Percentiles rank a stretch among this genome's conserved stretches.
Evolutionary conservation across 2,329 filamentous ascomycete species (phyloP).

Genomic region (Talaromyces sp.): DNA sequence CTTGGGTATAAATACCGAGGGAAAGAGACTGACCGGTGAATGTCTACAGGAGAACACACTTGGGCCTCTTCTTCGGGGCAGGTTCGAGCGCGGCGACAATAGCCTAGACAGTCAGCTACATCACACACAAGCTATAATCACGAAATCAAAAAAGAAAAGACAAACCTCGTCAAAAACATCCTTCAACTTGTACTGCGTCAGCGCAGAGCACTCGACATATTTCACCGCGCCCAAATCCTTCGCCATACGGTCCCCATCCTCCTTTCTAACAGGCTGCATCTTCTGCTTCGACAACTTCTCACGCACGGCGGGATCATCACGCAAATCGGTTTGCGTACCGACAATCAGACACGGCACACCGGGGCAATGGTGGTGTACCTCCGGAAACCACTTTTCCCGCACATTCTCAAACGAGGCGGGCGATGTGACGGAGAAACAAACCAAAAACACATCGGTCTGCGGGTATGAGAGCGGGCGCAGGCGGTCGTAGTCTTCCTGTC

Average conservation of each 20-base stretch:
- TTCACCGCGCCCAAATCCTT: slow-evolving; percentile 97
- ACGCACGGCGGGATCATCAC: slow-evolving; percentile 77
- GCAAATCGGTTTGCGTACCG: slow-evolving; percentile 92
- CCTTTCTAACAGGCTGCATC: slow-evolving; percentile 86
- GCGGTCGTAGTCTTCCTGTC: slow-evolving; percentile 98
- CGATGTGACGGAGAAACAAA: slow-evolving; percentile 97
- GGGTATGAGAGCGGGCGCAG: slow-evolving; percentile 94
- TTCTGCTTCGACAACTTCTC: slow-evolving; percentile 95
- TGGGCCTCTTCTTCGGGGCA: slow-evolving; percentile 71
- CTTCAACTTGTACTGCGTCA: slow-evolving; percentile 98
- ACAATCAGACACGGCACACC: slow-evolving; percentile 97
- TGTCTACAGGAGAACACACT: slow-evolving; percentile 63
- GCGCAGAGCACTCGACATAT: slow-evolving; percentile 96
- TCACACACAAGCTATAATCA: neutral
- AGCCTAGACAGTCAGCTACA: slow-evolving; percentile 51
- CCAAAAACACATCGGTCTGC: slow-evolving; percentile 96
- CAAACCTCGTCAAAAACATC: slow-evolving; percentile 96
- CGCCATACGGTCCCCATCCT: slow-evolving; percentile 93
- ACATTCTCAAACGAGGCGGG: slow-evolving; percentile 99
- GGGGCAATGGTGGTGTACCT: slow-evolving; percentile 97
- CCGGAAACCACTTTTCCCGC: slow-evolving; percentile 96
- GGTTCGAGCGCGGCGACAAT: slow-evolving; percentile 95
- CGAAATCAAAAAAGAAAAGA: no score
- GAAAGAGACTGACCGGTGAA: neutral
- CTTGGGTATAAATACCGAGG: neutral